These are phyloP conservation scores for Scytalidium sp. DNA, from an alignment of 2,329 filamentous ascomycete species.

Conservation along the genomic window DNA sequence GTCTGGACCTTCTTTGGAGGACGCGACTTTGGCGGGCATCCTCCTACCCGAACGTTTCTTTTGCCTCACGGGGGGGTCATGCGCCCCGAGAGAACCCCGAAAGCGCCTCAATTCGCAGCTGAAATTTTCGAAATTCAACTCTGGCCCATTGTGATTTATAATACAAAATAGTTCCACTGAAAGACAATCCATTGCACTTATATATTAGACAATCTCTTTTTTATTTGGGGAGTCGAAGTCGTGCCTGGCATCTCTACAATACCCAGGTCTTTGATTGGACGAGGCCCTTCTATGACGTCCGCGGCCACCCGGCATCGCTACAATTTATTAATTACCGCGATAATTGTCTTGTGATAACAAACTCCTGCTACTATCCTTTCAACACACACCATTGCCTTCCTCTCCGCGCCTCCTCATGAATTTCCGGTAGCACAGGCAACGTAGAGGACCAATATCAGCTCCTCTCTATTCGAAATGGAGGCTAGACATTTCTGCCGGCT, in stretches of 20 bases:
- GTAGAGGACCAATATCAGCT: not conserved
- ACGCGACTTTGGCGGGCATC: constrained; percentile 15
- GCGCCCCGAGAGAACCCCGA: constrained; percentile 2
- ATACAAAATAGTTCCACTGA: no score
- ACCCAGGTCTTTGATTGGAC: not conserved
- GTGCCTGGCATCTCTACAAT: no score
- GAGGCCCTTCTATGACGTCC: not conserved
- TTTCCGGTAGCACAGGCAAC: constrained; percentile 14
- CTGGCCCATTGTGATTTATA: no score
- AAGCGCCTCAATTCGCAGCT: no score
- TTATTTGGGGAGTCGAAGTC: no score
- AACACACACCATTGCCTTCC: not conserved
- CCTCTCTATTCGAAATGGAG: not conserved
- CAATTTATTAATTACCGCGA: no score
- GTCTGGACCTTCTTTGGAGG: constrained; percentile 11
- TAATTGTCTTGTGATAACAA: no score
- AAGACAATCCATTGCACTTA: not conserved
- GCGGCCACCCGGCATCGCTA: no score
- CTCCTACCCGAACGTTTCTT: not conserved
- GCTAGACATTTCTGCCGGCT: not conserved
- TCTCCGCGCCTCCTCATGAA: constrained; percentile 12
- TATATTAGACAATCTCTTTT: not conserved
- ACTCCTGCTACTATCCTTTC: not conserved
- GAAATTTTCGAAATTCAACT: constrained; percentile 1
- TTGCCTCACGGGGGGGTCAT: no score